phyloP scores from a whole-genome alignment of 2,329 filamentous ascomycete genomes.

The Colletotrichum sp. region DNA sequence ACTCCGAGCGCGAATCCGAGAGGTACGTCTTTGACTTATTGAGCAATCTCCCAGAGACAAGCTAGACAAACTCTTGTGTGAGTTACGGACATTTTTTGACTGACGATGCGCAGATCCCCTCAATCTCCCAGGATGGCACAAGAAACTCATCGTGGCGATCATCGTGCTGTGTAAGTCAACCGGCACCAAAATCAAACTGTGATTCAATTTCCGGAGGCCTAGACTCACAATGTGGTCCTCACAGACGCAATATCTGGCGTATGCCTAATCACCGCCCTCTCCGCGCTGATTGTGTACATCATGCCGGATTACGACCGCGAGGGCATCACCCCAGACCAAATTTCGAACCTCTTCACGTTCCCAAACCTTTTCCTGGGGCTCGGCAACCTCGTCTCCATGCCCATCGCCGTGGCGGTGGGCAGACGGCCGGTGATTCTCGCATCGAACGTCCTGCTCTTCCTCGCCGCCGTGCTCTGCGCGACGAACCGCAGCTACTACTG shows the following conservation, averaged over 20 bases:
- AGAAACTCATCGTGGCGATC: constrained; percentile 24
- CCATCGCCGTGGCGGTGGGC: constrained; percentile 34
- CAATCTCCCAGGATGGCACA: constrained; percentile 29
- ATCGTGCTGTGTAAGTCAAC: constrained; percentile 14
- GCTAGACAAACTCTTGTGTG: neutral
- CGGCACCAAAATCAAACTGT: neutral
- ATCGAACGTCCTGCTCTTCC: constrained; percentile 30
- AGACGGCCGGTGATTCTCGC: constrained; percentile 33
- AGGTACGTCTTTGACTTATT: constrained; percentile 13
- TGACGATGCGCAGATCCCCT: constrained; percentile 25
- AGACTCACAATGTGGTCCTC: neutral
- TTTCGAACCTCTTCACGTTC: constrained; percentile 32
- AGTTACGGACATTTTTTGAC: neutral
- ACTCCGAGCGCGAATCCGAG: constrained; percentile 25
- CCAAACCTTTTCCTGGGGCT: constrained; percentile 31
- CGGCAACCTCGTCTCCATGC: constrained; percentile 36
- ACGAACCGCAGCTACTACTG: constrained; percentile 14
- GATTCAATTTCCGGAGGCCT: neutral
- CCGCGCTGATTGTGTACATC: constrained; percentile 18
- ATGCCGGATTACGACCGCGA: constrained; percentile 24
- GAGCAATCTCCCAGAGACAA: neutral
- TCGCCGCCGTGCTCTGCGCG: constrained; percentile 23
- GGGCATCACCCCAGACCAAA: constrained; percentile 14
- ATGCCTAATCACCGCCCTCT: constrained; percentile 24
- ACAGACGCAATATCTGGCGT: constrained; percentile 13